Evolutionary conservation across 75 land plant species (phyloP).

Genomic region (Selaginella moellendorffii): DNA sequence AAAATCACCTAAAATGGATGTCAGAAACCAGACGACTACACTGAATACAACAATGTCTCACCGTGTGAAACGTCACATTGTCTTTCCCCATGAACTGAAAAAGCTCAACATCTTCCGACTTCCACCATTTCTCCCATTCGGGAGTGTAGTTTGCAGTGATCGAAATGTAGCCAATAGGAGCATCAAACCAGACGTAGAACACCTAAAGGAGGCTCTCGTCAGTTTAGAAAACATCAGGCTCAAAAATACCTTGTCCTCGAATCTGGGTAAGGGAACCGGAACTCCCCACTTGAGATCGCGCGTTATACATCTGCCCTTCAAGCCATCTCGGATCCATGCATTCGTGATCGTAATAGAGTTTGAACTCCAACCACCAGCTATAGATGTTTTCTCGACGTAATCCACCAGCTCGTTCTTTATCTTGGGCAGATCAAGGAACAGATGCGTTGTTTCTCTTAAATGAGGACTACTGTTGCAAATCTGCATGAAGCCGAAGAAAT

Average conservation of each 20-base stretch:
- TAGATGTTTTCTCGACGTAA: constrained; percentile 53
- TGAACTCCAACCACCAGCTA: constrained; percentile 79
- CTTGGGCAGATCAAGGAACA: constrained; percentile 84
- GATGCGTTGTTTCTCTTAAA: constrained; percentile 68
- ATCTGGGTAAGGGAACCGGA: constrained; percentile 92
- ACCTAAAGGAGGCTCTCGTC: constrained; percentile 37
- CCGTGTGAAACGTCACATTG: constrained; percentile 98
- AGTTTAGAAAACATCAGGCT: neutral
- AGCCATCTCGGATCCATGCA: constrained; percentile 94
- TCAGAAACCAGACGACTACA: constrained; percentile 7
- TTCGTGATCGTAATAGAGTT: constrained; percentile 81
- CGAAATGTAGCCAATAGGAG: constrained; percentile 94
- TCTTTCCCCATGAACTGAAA: constrained; percentile 99
- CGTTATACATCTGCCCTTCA: constrained; percentile 82
- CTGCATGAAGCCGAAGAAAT: constrained; percentile 23
- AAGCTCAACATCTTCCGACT: constrained; percentile 86
- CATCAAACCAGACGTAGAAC: constrained; percentile 99
- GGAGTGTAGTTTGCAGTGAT: constrained; percentile 82
- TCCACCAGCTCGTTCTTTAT: constrained; percentile 49
- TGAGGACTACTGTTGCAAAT: constrained; percentile 59
- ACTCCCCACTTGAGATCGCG: constrained; percentile 99
- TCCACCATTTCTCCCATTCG: constrained; percentile 95
- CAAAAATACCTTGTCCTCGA: constrained; percentile 68
- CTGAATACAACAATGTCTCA: constrained; percentile 24
- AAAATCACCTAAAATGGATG: constrained; percentile 62